Evolutionary conservation across 2,329 filamentous ascomycete species (phyloP), one percentile per base, ranked within the genome.

Genomic region (Aspergillus melleus): DNA sequence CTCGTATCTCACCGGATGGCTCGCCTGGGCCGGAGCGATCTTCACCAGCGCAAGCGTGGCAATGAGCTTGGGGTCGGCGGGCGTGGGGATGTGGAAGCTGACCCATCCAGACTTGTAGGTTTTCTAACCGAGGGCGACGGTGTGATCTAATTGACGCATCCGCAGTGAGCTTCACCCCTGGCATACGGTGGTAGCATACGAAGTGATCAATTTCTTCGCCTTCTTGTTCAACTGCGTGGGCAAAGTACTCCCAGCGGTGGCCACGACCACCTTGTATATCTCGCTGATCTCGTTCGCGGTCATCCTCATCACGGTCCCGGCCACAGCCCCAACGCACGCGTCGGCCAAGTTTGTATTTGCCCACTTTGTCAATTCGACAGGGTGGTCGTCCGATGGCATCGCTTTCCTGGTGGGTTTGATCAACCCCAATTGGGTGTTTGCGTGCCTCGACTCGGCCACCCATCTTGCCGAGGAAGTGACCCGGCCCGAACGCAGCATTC

Each of bases 31-130:
- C 12, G 82, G 82, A 2, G 76, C 77, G 12, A 79, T 85, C 57
- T 85, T 84, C 62, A 83, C 82, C 8, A 80, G 75, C 63, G 82
- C 83, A 24, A 82, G 80, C 68, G 80, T 84, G 10, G 80, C 81
- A 2, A 65, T 84, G 47, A 78, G 79, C 32, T 69, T 83, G 55
- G 81, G 77, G 3, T 76, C 76, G 63, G 82, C 79, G 0, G 64
- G 78, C 29, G 78, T 84, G 26, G 83, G 83, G 9, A 83, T 82
- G 66, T 84, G 79, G 70, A 79, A 83, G 64, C 67, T 85, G 50
- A 70, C 73, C 6, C 80, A 85, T 72, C 81, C 83, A 4, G 77
- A 80, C 50, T 79, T 84, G 82, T 84, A 72, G 72, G 79, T 26
- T 4, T n/a, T 16, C 11, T 53, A 22, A 46, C 6, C 4, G 11